Conservation (phyloP, 306 rosid genomes). For the Senna siamea region DNA sequence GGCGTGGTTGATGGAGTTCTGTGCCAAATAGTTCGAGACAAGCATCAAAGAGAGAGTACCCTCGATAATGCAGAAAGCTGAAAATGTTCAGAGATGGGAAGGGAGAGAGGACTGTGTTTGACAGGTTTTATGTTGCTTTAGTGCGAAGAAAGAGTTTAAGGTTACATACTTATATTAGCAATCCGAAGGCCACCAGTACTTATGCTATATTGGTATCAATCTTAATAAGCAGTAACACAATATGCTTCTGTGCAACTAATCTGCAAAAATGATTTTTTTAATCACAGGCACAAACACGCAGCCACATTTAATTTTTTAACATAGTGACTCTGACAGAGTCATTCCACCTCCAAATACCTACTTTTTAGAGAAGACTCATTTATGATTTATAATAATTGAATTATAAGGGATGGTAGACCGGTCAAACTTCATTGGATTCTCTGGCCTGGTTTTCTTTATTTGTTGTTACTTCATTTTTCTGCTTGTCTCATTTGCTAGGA, state of each 20-base stretch:
- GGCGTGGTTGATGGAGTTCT: conserved; percentile 40
- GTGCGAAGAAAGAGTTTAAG: background rate
- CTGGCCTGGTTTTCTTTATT: background rate
- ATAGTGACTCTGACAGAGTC: background rate
- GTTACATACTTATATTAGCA: background rate
- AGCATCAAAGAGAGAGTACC: conserved; percentile 37
- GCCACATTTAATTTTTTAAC: background rate
- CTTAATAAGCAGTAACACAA: background rate
- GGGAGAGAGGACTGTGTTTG: conserved; percentile 5
- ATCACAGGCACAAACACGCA: background rate
- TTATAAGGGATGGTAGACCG: conserved; percentile 26
- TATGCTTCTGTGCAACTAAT: background rate
- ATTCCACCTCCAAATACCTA: background rate
- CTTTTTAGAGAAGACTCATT: background rate
- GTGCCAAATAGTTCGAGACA: conserved; percentile 39
- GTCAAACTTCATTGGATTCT: conserved; percentile 57
- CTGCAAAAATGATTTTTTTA: background rate
- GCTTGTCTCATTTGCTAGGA: background rate
- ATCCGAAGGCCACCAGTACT: background rate
- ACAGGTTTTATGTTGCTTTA: conserved; percentile 20
- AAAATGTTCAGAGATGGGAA: background rate
- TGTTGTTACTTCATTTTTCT: background rate
- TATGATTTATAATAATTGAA: conserved; percentile 5
- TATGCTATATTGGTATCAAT: background rate
- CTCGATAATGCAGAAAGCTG: conserved; percentile 63